Evolutionary conservation across 2,329 filamentous ascomycete species (phyloP).

Genomic region (Ploettnerulaceae sp.): DNA sequence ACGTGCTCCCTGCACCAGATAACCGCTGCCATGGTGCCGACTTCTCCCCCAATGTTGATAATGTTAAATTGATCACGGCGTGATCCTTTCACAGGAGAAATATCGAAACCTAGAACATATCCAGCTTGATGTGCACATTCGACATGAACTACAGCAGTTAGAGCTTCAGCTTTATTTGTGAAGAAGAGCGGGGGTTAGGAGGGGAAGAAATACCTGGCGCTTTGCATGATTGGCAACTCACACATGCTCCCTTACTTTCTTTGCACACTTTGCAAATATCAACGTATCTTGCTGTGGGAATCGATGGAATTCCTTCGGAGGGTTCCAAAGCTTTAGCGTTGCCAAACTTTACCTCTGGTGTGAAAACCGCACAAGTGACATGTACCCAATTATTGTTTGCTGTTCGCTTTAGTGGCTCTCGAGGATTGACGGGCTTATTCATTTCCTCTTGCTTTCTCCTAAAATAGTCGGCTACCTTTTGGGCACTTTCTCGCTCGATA

Average conservation of each 20-base stretch:
- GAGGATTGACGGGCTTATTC: conserved; percentile 75
- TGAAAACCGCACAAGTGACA: conserved; percentile 88
- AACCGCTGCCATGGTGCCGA: conserved; percentile 75
- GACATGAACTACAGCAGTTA: conserved; percentile 57
- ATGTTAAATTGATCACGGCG: conserved; percentile 75
- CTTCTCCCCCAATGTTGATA: conserved; percentile 75
- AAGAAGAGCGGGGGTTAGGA: no score
- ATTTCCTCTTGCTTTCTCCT: conserved; percentile 76
- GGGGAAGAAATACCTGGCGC: conserved; percentile 35
- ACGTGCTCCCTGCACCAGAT: conserved; percentile 90
- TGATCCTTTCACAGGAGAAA: conserved; percentile 84
- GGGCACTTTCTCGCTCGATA: conserved; percentile 76
- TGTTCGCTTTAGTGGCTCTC: conserved; percentile 89
- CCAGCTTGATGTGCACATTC: conserved; percentile 83
- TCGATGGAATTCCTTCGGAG: conserved; percentile 84
- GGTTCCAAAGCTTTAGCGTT: conserved; percentile 76
- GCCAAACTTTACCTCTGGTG: conserved; percentile 87
- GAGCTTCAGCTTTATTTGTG: background rate
- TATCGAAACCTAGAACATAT: conserved; percentile 83
- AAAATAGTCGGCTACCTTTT: conserved; percentile 76
- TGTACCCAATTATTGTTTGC: conserved; percentile 98
- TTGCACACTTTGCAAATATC: conserved; percentile 83
- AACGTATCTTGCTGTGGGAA: conserved; percentile 67
- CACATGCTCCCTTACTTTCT: conserved; percentile 68
- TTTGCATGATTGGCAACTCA: conserved; percentile 74